Base-by-base conservation (phyloP, 306 rosid species). In the Biancaea sappan region DNA sequence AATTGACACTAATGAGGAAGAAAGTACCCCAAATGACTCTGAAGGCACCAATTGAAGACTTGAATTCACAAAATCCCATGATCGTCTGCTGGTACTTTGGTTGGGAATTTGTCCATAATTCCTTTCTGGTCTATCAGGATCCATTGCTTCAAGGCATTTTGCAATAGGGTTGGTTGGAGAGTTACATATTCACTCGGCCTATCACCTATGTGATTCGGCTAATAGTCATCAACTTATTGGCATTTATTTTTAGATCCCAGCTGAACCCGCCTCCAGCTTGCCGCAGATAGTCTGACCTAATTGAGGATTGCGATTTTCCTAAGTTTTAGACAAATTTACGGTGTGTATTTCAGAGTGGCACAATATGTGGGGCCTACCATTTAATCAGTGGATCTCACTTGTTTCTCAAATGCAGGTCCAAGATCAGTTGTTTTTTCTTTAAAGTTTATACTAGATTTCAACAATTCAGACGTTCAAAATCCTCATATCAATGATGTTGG, bases 1-100 rank as follows among this genome's bases (percentile, higher is more conserved):
- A 40, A 58, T 13, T 2, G 37, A 76, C 18, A 43, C 31, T 22
- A 81, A 41, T 7, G 83, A 41, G 40, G 71, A 83, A 77, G 88
- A 76, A 78, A 62, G 79, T 66, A 53, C 51, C 74, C 87, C 71
- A 53, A 52, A 63, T 76, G 86, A 77, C 48, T 71, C 92, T 34
- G 74, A 75, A 80, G 60, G 79, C 40, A 28, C 75, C 50, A 13
- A 63, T 25, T 84, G 75, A 79, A 61, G 75, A 28, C 8, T 57
- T 38, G 52, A 54, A 54, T 46, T n/a, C 56, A 71, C 18, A 51
- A 63, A 54, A 35, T 53, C 59, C 44, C 41, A 76, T 51, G 65
- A n/a, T 69, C 74, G 48, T 82, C 24, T 44, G 34, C 58, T 44
- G 73, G 18, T 41, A n/a, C 37, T 44, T 64, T 29, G 66, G 62